Percentiles rank a stretch among this genome's conserved stretches.
phyloP scores from a whole-genome alignment of 2,329 filamentous ascomycete genomes.

The Xylariaceae sp. region DNA sequence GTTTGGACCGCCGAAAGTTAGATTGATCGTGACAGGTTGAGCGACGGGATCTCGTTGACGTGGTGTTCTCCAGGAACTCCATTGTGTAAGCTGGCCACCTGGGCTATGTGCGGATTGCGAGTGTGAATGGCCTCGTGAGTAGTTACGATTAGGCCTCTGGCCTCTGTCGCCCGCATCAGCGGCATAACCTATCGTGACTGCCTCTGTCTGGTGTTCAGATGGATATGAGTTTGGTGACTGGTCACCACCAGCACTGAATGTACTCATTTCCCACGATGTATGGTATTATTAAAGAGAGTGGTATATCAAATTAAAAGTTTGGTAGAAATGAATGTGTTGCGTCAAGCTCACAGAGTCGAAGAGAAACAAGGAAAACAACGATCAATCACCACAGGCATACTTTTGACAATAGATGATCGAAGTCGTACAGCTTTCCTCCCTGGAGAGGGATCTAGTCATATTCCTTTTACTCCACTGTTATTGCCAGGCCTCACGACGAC shows the following conservation, averaged over 20 bases:
- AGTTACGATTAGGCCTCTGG: not conserved
- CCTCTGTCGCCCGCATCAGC: not conserved
- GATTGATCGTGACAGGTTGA: conserved; percentile 3
- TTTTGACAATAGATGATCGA: no score
- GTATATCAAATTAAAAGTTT: not conserved
- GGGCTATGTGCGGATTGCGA: no score
- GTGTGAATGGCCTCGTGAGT: no score
- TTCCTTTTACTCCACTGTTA: no score
- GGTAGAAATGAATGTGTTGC: not conserved
- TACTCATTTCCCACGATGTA: not conserved
- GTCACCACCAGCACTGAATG: not conserved
- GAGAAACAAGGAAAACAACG: no score
- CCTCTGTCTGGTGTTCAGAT: not conserved
- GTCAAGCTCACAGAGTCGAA: not conserved
- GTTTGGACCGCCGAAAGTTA: not conserved
- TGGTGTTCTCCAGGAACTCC: conserved; percentile 1
- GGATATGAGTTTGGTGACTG: not conserved
- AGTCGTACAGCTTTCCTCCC: no score
- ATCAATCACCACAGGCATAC: no score
- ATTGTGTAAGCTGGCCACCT: not conserved
- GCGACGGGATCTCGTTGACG: not conserved
- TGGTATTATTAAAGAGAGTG: not conserved
- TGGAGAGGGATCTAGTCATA: no score
- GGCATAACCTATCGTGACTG: not conserved
- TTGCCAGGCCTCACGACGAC: no score